A percentile compares a stretch with the other conserved stretches of the same genome.
phyloP scores from a whole-genome alignment of 2,329 filamentous ascomycete genomes.

The Chrysoporthe deuterocubensis region DNA sequence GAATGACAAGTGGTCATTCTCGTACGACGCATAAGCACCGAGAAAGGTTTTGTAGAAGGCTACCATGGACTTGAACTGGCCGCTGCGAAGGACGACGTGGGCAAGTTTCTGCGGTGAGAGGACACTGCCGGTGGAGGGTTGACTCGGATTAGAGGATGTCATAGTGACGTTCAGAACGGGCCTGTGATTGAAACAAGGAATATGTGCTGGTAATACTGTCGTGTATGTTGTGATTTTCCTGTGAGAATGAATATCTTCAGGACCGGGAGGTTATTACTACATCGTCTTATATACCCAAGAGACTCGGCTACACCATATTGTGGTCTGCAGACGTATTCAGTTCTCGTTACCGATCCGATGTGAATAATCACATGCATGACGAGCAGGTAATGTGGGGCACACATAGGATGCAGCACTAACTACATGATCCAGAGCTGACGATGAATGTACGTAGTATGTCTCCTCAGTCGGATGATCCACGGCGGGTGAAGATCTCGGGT shows the following conservation, averaged over 20 bases:
- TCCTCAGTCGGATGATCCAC: not conserved
- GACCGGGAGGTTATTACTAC: not conserved
- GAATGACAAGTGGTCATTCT: constrained; percentile 40
- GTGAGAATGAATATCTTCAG: not conserved
- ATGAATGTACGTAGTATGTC: not conserved
- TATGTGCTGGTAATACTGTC: not conserved
- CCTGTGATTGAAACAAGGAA: too few species aligned
- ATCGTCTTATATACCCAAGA: not conserved
- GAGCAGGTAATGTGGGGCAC: not conserved
- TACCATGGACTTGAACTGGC: constrained; percentile 34
- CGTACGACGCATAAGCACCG: constrained; percentile 36
- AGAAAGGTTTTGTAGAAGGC: constrained; percentile 45
- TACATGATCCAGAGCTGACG: not conserved
- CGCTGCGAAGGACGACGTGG: constrained; percentile 27
- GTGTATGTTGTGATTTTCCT: not conserved
- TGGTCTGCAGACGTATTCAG: not conserved
- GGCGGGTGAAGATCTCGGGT: not conserved
- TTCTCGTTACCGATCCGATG: too few species aligned
- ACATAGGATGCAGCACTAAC: not conserved
- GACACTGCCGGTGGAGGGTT: not conserved
- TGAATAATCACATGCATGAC: too few species aligned
- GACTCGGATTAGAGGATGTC: not conserved
- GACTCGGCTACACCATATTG: not conserved
- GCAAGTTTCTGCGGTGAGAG: constrained; percentile 15
- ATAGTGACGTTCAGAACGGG: not conserved